These are phyloP conservation scores for Corynespora cassiicola DNA, from an alignment of 2,329 filamentous ascomycete species.

Conservation along the genomic window DNA sequence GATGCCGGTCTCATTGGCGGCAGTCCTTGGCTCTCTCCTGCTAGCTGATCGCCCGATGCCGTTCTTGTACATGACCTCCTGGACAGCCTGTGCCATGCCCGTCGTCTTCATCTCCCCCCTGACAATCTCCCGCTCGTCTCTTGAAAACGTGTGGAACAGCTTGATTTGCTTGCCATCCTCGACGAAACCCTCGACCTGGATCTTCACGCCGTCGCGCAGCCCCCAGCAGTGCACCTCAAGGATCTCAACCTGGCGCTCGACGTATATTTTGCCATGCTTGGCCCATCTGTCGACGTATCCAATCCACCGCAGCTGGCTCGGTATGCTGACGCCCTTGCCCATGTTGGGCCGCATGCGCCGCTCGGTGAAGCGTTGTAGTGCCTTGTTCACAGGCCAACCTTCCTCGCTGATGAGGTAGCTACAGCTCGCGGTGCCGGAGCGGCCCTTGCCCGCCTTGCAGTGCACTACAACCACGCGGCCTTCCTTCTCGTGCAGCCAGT, in stretches of 20 bases:
- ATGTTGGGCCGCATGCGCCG: constrained; percentile 89
- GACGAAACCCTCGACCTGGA: constrained; percentile 82
- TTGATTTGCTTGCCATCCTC: constrained; percentile 91
- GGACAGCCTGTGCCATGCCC: constrained; percentile 53
- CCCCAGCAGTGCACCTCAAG: constrained; percentile 92
- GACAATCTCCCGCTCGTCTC: constrained; percentile 73
- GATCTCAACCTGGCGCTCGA: constrained; percentile 83
- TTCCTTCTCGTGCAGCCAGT: constrained; percentile 70
- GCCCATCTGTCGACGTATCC: constrained; percentile 90
- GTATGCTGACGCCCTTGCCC: constrained; percentile 88
- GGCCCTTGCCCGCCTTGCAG: constrained; percentile 95
- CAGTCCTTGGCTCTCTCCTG: constrained; percentile 24
- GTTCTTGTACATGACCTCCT: constrained; percentile 52
- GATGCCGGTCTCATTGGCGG: constrained; percentile 16
- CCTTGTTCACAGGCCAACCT: constrained; percentile 70
- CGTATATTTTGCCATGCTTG: constrained; percentile 75
- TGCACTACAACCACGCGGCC: constrained; percentile 86
- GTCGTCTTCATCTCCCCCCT: constrained; percentile 57
- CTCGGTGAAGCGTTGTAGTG: constrained; percentile 74
- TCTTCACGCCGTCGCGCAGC: constrained; percentile 83
- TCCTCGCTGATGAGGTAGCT: constrained; percentile 91
- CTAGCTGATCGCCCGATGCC: constrained; percentile 33
- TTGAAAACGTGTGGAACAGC: constrained; percentile 79
- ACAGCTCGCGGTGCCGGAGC: constrained; percentile 86
- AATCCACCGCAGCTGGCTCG: constrained; percentile 88